Evolutionary conservation across 139 green algal genomes (phyloP).

Genomic region (Pseudopediastrum boryanum): DNA sequence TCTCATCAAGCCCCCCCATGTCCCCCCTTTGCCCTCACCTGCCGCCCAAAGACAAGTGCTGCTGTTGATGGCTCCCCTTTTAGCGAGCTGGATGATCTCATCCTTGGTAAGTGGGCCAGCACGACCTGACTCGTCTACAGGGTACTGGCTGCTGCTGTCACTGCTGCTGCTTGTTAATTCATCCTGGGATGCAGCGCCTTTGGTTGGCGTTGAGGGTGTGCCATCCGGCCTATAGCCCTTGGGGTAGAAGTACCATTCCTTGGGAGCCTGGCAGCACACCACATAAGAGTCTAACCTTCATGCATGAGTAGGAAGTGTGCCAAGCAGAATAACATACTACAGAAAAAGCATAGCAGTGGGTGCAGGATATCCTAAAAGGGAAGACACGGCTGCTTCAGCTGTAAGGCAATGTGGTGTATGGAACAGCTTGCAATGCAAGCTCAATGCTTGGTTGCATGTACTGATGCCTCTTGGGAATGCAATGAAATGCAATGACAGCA

Average conservation of each 20-base stretch:
- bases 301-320: neutral
- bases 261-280: constrained; percentile 53
- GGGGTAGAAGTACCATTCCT: constrained; percentile 81
- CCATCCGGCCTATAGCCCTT: constrained; percentile 35
- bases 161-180: neutral
- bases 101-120: constrained; percentile 78
- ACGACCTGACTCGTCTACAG: constrained; percentile 29
- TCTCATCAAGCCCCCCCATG: no score
- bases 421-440: no score
- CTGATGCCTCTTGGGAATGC: no score
- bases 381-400: no score
- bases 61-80: constrained; percentile 44
- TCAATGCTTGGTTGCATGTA: no score
- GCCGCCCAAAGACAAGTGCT: constrained; percentile 63
- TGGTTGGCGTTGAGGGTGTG: neutral
- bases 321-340: no score
- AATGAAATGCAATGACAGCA: no score
- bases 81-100: constrained; percentile 65
- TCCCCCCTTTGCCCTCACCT: no score
- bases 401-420: no score
- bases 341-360: no score
- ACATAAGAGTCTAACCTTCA: constrained; percentile 58
- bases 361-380: no score
- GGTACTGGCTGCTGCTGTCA: neutral
- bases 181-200: neutral